Base-by-base conservation (phyloP, 257 asterid genomes). In the Voacanga thouarsii region DNA sequence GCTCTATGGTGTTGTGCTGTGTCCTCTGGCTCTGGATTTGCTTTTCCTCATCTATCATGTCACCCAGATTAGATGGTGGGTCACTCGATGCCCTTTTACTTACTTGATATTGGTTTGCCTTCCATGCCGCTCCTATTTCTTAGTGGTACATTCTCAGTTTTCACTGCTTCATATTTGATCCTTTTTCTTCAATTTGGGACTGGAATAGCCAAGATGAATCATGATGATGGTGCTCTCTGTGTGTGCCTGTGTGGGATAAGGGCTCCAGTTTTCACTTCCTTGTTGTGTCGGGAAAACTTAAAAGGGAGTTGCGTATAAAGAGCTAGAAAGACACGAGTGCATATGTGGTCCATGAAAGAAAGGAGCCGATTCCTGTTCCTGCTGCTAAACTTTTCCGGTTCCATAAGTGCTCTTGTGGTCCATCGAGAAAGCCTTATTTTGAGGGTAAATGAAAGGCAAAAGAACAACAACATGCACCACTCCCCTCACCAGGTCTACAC, bases 381-480 rank as follows among this genome's bases (percentile, higher is more conserved):
- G 37, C 71, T 66, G 71, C 71, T 33, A 33, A 65, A 37, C 71
- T 65, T 65, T 65, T 65, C 24, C 18, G n/a, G 71, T 65, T 65
- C 24, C 45, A 51, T 28, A 6, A 74, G 84, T 85, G 86, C 83
- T 24, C 15, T 69, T 77, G 88, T 85, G 88, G 88, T 85, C 88
- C 88, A 74, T 77, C 69, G 74, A 71, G 47, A 80, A 77, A 80
- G 84, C 88, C 88, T 69, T 77, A 44, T 64, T 75, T 80, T 74
- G 33, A 44, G 79, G 80, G 61, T 10, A 47, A 1, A 9, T 8
- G 23, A 10, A 28, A 18, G 50, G 21, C 50, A 7, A 72, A 23
- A 55, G n/a, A 28, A 14, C 43, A 16, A 50, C 26, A 28, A 51
- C 28, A 72, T 71, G 75, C 60, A 26, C 3, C 23, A 43, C 16